These are phyloP conservation scores for Trichosanthes cucumerina DNA, from an alignment of 306 rosid species.

Conservation along the genomic window DNA sequence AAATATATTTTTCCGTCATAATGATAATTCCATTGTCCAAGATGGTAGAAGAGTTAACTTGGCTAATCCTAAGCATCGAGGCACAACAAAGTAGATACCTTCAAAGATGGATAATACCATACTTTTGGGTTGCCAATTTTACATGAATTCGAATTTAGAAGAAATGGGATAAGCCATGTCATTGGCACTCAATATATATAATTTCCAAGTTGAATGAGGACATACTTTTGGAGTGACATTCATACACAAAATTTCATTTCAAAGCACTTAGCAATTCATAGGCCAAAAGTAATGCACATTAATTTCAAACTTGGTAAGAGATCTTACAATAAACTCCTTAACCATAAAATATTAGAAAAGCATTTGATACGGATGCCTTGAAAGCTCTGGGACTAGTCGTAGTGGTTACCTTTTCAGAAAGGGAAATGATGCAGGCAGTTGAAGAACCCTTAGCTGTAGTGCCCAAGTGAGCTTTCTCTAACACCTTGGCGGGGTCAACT, in stretches of 20 bases:
- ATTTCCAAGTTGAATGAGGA: background rate
- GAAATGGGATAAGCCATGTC: background rate
- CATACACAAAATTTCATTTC: background rate
- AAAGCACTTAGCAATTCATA: background rate
- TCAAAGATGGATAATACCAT: background rate
- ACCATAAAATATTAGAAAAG: background rate
- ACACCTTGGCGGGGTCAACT: constrained; percentile 57
- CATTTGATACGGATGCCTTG: background rate
- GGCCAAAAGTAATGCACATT: background rate
- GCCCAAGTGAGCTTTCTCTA: constrained; percentile 71
- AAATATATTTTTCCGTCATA: background rate
- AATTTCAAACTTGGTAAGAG: background rate
- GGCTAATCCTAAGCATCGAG: background rate
- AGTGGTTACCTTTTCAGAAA: constrained; percentile 42
- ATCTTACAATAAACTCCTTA: background rate
- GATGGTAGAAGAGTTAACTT: background rate
- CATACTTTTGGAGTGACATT: background rate
- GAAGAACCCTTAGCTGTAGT: constrained; percentile 74
- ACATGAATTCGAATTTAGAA: background rate
- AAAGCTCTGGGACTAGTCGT: background rate
- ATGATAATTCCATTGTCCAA: background rate
- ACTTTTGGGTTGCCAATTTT: background rate
- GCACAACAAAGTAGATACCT: background rate
- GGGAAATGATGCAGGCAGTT: constrained; percentile 80
- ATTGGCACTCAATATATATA: background rate